Evolutionary conservation across 805 yeast species (phyloP).

Genomic region (Saturnispora bothae): DNA sequence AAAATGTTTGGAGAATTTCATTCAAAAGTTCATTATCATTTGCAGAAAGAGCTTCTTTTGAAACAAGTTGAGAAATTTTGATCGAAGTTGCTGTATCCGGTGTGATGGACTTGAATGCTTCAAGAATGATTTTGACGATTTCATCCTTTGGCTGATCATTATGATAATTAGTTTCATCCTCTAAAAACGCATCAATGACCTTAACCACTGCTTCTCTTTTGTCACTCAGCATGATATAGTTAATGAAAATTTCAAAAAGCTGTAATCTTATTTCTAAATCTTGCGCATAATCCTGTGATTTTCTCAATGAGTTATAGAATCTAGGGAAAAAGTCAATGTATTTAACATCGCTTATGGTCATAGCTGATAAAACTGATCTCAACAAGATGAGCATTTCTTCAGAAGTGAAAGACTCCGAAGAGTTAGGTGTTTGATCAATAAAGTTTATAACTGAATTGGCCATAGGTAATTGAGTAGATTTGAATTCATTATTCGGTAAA

Average conservation of each 20-base stretch:
- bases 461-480: slow-evolving; percentile 20
- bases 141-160: slow-evolving; percentile 13
- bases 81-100: slow-evolving; percentile 24
- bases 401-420: slow-evolving; percentile 17
- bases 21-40: slow-evolving; percentile 6
- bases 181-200: slow-evolving; percentile 21
- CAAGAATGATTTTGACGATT: slow-evolving; percentile 22
- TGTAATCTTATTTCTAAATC: slow-evolving; percentile 19
- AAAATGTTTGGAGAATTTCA: slow-evolving; percentile 16
- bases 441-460: slow-evolving; percentile 22
- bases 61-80: slow-evolving; percentile 15
- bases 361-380: slow-evolving; percentile 19
- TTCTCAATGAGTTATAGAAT: slow-evolving; percentile 24
- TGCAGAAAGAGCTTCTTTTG: slow-evolving; percentile 4
- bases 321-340: slow-evolving; percentile 26
- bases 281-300: slow-evolving; percentile 16
- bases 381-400: slow-evolving; percentile 19
- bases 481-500: slow-evolving; percentile 18
- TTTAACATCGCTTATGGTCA: slow-evolving; percentile 22
- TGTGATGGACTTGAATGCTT: slow-evolving; percentile 20
- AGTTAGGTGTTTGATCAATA: slow-evolving; percentile 20
- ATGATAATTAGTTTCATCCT: slow-evolving; percentile 17
- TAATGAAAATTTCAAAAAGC: slow-evolving; percentile 25
- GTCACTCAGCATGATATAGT: slow-evolving; percentile 24
- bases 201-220: slow-evolving; percentile 18